Base-by-base conservation (phyloP, 495 filamentous ascomycete genomes). In the Penicillium flavigenum region DNA sequence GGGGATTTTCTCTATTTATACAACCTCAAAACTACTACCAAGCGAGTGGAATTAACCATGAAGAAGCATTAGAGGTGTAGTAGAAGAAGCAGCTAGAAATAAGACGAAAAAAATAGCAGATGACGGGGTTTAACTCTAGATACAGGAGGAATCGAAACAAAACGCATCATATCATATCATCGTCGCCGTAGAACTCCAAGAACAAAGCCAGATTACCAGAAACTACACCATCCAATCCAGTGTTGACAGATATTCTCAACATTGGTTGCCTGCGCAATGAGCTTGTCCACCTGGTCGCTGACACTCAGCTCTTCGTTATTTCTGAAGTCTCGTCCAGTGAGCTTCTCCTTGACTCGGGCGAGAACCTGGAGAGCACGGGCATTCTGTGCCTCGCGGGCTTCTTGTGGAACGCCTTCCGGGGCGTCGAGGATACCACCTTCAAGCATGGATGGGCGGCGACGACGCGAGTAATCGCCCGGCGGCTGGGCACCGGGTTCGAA, bases 181-280 rank as follows among this genome's bases (percentile, higher is more conserved):
- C 53, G 60, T 52, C 12, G 39, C 60, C 58, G 31, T 29, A 34
- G 44, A 61, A 57, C 61, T 58, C 57, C 48, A 57, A 52, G 57
- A 58, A 27, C 39, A 46, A 62, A 58, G 11, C 41, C 22, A 20
- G 56, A 57, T 72, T 54, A 95, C 89, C 90, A 93, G 80, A 93
- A 95, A 73, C 88, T 92, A 72, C 91, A 96, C 91, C 91, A 95
- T 52, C 93, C 94, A 57, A 98, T 97, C 72, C 97, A 99, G 76
- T 98, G 94, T 76, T 97, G 94, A 68, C 95, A 98, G 56, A 99
- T 80, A 74, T 98, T 98, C 79, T 98, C 95, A 45, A 97, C 79
- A 63, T 90, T 97, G 6, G 94, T 98, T 19, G 95, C 95, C 74
- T 99, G 93, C 34, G 86, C 86, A 58, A 98, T 88, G 64, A 98